phyloP scores from a whole-genome alignment of 2,329 filamentous ascomycete species.

The Malbranchea zuffiana region DNA sequence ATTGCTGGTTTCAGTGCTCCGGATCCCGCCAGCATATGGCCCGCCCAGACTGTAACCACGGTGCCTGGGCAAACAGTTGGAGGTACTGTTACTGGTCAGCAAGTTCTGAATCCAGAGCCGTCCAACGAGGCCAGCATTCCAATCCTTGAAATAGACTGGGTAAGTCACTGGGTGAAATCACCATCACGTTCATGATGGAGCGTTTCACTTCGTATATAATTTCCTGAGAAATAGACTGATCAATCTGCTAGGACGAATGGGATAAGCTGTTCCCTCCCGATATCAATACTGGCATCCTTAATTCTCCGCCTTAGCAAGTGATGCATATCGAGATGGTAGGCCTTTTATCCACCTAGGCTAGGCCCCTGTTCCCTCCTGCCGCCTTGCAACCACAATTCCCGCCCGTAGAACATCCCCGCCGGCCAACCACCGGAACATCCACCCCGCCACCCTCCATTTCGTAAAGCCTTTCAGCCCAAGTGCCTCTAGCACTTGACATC shows the following conservation, averaged over 20 bases:
- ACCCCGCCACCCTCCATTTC: conserved; percentile 15
- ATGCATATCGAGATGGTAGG: too few relatives aligned
- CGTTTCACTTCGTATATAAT: neutral
- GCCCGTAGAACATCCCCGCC: conserved; percentile 12
- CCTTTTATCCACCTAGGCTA: too few relatives aligned
- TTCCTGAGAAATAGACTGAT: neutral
- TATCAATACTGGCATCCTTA: conserved; percentile 42
- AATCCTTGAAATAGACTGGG: conserved; percentile 54
- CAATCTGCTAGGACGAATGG: conserved; percentile 23
- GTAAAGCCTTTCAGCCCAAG: conserved; percentile 25
- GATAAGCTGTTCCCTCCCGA: conserved; percentile 29
- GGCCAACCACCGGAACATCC: conserved; percentile 14
- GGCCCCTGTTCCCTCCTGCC: conserved; percentile 3
- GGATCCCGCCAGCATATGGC: too few relatives aligned
- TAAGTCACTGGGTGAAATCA: too few relatives aligned
- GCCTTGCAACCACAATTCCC: conserved; percentile 14
- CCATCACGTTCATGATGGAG: neutral
- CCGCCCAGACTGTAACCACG: too few relatives aligned
- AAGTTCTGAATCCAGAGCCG: too few relatives aligned
- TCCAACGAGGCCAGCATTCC: conserved; percentile 19
- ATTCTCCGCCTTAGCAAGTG: too few relatives aligned
- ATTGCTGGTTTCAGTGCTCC: too few relatives aligned
- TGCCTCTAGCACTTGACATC: conserved; percentile 24
- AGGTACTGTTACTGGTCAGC: too few relatives aligned
- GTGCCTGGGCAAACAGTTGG: too few relatives aligned